Evolutionary conservation across 2,329 filamentous ascomycete genomes (phyloP), one percentile per base, ranked within the genome.

Genomic region (Colletotrichum euphorbiae): DNA sequence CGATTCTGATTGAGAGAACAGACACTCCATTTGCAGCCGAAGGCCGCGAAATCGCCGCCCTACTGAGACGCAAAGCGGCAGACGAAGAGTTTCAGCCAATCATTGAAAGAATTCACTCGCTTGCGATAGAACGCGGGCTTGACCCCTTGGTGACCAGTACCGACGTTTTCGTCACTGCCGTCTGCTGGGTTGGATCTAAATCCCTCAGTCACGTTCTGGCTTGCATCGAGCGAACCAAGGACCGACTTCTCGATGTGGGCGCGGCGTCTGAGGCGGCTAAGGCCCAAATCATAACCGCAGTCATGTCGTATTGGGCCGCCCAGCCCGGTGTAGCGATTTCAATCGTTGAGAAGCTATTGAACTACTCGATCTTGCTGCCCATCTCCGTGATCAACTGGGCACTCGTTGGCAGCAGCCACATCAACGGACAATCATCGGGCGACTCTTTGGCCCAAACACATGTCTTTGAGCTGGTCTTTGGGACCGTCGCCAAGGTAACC

Each of bases 321-420:
- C 95, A 99, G 74, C 94, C 95, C 0, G 96, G 96, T 68, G 91
- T 97, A 48, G 96, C 94, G 3, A 89, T 98, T 72, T 93, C 92
- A 73, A 97, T 99, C 74, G 87, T 98, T 67, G 95, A 98, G 83
- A 98, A 98, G 80, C 87, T 99, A 5, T 90, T 99, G 73, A 99
- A 98, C 81, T 99, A 98, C 82, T 94, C 93, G 13, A 97, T 99
- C 73, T 85, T 99, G 40, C 94, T 91, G 8, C 96, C 96, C 0
- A 84, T 90, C 65, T 91, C 90, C 15, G 94, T 99, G 31, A 87
- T 98, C 54, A 90, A 97, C 75, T 99, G 96, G 96, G 93, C 93
- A 0, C 85, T 99, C 12, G 84, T 89, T 36, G 89, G 76, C n/a
- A 76, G 74, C 54, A 77, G 79, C 17, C 80, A 93, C 70, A 84